A percentile compares a stretch with the other conserved stretches of the same genome.
Conservation (phyloP, 1,284 basidiomycete species). For the Puccinia brachypodii region DNA sequence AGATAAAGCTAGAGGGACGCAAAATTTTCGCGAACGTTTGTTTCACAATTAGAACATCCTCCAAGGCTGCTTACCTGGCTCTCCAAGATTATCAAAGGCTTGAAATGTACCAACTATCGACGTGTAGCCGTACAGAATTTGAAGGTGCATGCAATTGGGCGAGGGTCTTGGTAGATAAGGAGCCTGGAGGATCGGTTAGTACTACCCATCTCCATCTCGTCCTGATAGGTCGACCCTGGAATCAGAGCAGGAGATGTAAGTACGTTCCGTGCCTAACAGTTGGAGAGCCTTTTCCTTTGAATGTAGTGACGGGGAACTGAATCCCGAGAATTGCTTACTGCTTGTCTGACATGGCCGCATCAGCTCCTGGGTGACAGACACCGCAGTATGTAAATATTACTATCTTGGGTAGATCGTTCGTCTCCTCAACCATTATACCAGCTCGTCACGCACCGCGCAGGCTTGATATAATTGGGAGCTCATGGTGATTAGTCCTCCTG, state of each 20-base stretch:
- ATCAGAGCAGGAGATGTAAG: too few relatives aligned
- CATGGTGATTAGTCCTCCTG: not conserved
- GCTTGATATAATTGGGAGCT: not conserved
- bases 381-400: too few relatives aligned
- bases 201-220: not conserved
- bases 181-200: not conserved
- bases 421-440: not conserved
- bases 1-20: not conserved
- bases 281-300: too few relatives aligned
- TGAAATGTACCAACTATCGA: not conserved
- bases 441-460: not conserved
- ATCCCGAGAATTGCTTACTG: not conserved
- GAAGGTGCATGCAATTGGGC: not conserved
- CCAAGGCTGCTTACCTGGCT: not conserved
- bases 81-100: not conserved
- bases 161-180: not conserved
- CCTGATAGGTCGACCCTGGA: not conserved
- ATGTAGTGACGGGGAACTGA: not conserved
- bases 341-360: not conserved
- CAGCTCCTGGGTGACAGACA: not conserved
- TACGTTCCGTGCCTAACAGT: too few relatives aligned
- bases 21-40: not conserved
- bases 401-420: not conserved
- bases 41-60: not conserved
- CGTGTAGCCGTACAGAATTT: not conserved